Conservation (phyloP, 2,329 filamentous ascomycete genomes). For the Colletotrichum sp. region DNA sequence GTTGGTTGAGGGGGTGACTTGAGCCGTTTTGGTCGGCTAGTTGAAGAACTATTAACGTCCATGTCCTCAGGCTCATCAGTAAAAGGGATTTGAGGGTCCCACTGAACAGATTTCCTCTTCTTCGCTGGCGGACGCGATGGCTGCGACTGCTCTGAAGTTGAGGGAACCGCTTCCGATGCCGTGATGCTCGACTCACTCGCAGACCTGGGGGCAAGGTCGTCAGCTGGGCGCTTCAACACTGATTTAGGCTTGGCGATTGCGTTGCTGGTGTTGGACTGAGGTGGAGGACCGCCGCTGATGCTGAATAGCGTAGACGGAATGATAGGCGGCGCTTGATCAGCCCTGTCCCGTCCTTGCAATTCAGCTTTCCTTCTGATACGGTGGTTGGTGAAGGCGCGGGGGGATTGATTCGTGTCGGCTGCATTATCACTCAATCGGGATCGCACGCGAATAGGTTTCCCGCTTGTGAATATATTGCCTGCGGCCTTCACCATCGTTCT, state of each 20-base stretch:
- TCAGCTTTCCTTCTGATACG: slow-evolving; percentile 45
- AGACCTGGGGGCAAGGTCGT: not conserved
- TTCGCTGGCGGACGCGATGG: slow-evolving; percentile 3
- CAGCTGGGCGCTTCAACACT: not conserved
- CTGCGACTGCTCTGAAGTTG: not conserved
- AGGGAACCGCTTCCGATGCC: not conserved
- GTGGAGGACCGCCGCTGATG: slow-evolving; percentile 28
- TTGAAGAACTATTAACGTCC: slow-evolving; percentile 16
- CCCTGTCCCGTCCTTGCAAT: slow-evolving; percentile 46
- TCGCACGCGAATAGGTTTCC: slow-evolving; percentile 42
- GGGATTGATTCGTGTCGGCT: slow-evolving; percentile 43
- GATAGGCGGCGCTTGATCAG: slow-evolving; percentile 40
- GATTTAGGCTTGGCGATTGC: not conserved
- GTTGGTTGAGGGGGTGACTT: slow-evolving; percentile 5
- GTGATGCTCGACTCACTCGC: slow-evolving; percentile 4
- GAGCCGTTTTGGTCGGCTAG: not conserved
- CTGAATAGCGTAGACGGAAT: slow-evolving; percentile 31
- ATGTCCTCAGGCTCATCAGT: slow-evolving; percentile 27
- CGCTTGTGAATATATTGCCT: slow-evolving; percentile 51
- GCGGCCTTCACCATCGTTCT: slow-evolving; percentile 2
- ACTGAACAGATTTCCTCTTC: slow-evolving; percentile 32
- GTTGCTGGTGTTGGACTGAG: not conserved
- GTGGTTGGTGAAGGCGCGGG: slow-evolving; percentile 44
- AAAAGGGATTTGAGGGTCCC: slow-evolving; percentile 30
- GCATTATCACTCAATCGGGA: slow-evolving; percentile 41